A percentile compares a stretch with the other conserved stretches of the same genome.
Conservation (phyloP, 306 rosid species). For the Cyclanthera cordifolia region DNA sequence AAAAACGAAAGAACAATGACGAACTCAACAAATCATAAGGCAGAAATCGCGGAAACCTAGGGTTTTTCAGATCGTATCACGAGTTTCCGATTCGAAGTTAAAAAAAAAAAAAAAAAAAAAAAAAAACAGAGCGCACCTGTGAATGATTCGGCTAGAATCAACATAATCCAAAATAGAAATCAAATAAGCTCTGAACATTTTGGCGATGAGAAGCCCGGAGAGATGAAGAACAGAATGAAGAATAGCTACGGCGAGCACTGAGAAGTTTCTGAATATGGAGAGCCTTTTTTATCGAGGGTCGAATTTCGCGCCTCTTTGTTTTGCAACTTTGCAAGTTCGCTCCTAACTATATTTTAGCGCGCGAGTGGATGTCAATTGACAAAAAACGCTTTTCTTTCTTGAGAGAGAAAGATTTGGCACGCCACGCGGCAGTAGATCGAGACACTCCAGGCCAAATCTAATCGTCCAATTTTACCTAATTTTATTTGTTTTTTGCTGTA, state of each 20-base stretch:
- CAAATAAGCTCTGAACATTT: not conserved
- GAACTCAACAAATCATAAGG: not conserved
- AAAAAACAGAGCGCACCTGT: not conserved
- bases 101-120: not conserved
- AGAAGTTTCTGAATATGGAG: conserved; percentile 5
- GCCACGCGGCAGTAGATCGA: too few relatives aligned
- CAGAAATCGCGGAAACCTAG: not conserved
- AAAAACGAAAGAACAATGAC: not conserved
- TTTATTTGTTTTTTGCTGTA: too few relatives aligned
- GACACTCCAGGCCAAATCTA: too few relatives aligned
- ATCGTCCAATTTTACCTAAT: too few relatives aligned
- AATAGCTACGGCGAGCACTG: not conserved
- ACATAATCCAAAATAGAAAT: not conserved
- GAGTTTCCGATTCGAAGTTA: not conserved
- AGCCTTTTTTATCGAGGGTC: not conserved
- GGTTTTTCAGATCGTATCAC: not conserved
- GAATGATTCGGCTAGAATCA: not conserved
- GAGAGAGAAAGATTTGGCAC: too few relatives aligned
- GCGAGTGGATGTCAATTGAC: not conserved
- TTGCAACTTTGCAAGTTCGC: not conserved
- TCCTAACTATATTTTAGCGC: conserved; percentile 1
- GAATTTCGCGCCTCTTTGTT: conserved; percentile 4
- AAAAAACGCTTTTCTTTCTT: too few relatives aligned
- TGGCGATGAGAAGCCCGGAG: not conserved
- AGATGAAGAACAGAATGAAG: not conserved